Evolutionary conservation across 805 yeast species (phyloP).

Genomic region (Candida rishiriensis): DNA sequence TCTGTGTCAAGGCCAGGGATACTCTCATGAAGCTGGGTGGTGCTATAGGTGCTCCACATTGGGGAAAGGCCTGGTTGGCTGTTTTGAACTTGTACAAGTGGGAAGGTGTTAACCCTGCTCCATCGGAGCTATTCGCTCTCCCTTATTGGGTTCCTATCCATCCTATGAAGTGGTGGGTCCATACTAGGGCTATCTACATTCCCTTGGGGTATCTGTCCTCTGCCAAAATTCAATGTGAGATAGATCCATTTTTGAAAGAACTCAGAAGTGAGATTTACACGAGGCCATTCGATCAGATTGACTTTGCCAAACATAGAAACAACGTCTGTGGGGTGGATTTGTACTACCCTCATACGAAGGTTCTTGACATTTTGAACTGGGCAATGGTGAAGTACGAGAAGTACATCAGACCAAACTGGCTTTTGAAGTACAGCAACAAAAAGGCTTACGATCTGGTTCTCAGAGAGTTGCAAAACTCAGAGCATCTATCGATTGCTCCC

Average conservation of each 20-base stretch:
- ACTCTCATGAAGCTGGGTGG: slow-evolving; percentile 78
- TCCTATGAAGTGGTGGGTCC: slow-evolving; percentile 99
- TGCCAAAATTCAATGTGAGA: slow-evolving; percentile 46
- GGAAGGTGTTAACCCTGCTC: slow-evolving; percentile 98
- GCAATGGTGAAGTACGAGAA: slow-evolving; percentile 62
- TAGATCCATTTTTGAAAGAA: slow-evolving; percentile 59
- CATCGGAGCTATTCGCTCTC: slow-evolving; percentile 87
- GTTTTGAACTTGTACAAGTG: slow-evolving; percentile 77
- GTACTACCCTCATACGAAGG: slow-evolving; percentile 83
- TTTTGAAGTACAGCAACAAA: slow-evolving; percentile 47
- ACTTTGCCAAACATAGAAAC: slow-evolving; percentile 70
- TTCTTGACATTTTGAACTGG: slow-evolving; percentile 60
- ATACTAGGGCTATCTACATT: slow-evolving; percentile 85
- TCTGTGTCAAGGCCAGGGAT: slow-evolving; percentile 66
- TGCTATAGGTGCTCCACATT: slow-evolving; percentile 86
- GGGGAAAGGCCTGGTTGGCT: slow-evolving; percentile 96
- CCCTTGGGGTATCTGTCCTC: slow-evolving; percentile 81
- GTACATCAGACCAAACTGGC: slow-evolving; percentile 71
- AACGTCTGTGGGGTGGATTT: slow-evolving; percentile 88
- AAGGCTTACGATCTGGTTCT: slow-evolving; percentile 58
- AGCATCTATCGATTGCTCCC: slow-evolving; percentile 85
- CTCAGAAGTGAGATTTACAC: slow-evolving; percentile 79
- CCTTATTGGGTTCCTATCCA: slow-evolving; percentile 82
- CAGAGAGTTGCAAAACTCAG: slow-evolving; percentile 76
- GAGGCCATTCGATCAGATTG: slow-evolving; percentile 57